Evolutionary conservation across 2,329 filamentous ascomycete genomes (phyloP), one percentile per base, ranked within the genome.

Genomic region (Balansia obtecta): DNA sequence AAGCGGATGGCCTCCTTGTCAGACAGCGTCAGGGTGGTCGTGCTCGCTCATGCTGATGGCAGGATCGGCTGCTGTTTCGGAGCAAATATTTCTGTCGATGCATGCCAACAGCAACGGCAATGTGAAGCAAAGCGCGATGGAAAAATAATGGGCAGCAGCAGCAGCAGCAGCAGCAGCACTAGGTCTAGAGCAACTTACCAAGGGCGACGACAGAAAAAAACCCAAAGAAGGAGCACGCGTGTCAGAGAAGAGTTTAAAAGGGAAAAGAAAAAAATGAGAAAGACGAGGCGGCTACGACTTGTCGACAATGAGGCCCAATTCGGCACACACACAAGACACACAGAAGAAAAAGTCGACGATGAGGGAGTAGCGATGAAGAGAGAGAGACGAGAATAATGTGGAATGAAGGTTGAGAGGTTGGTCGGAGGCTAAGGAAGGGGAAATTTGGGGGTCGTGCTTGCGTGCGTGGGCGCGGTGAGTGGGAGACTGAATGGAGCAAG

Each of bases 281-380:
- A 52, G 48, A 56, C 51, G 58, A 61, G 53, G 56, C 50, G 55
- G 53, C 55, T 58, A 54, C 50, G 46, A 54, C 49, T 22, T 49
- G 44, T 53, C 53, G 48, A 53, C 52, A 34, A 47, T 13, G 34
- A 51, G 33, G 53, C 53, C 55, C 46, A 32, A 41, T 43, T 39
- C 41, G 50, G 55, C 44, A 48, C 49, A 51, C 43, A 50, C 32
- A 32, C 27, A 27, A 48, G 48, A 51, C 43, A 50, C 32, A 32
- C 27, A 27, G 27, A 27, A 27, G 27, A 27, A 39, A 27, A 46
- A 38, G 50, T 46, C 47, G 51, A 48, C 57, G 57, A 60, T 58
- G 55, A 59, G 62, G 63, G 64, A 66, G 62, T 64, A 65, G 63
- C 64, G 65, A 67, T 66, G 65, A 66, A 62, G 63, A 58, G 55